Base-by-base conservation (phyloP, 2,329 filamentous ascomycete genomes). In the Cercospora nicotianae region DNA sequence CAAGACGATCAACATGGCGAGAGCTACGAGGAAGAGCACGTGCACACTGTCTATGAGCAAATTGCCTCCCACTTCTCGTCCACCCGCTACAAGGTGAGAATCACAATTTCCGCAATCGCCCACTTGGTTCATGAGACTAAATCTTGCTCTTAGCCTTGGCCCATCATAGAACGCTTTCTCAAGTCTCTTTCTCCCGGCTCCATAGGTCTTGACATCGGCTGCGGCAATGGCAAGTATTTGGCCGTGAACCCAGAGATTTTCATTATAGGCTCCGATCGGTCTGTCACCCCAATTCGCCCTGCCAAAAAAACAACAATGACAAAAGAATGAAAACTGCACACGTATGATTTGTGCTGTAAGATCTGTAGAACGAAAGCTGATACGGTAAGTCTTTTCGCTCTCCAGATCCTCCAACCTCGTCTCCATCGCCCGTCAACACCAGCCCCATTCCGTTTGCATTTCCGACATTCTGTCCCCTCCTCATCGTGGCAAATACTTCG, bases 161-260 rank as follows among this genome's bases (percentile, higher is more conserved):
- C 95, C 23, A 90, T 96, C 73, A 91, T 98, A 65, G 87, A 93
- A 70, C 83, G 84, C 39, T 98, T 97, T 78, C 86, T 98, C 39
- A 81, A 84, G 60, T 82, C 83, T 33, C 86, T 91, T 59, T 77
- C 84, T 0, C 81, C 88, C 12, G 94, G 94, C 28, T 87, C 91
- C 60, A 81, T 98, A 65, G 95, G 95, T 9, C 85, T 97, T 33
- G 95, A 99, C 80, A 85, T 98, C 66, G 95, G 95, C 69, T 98
- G 95, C 81, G 95, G 95, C 68, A 99, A 99, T 81, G 95, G 95
- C 73, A 98, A 98, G 84, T 97, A 98, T 79, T 83, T 98, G 69
- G 83, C 86, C 68, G 91, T 96, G 66, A 96, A 96, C 80, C 85
- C 84, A 23, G 81, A 87, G 74, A 81, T 97, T 60, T 93, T 91